phyloP scores from a whole-genome alignment of 371 early-diverging fungal species.

The Gilbertella persicaria region DNA sequence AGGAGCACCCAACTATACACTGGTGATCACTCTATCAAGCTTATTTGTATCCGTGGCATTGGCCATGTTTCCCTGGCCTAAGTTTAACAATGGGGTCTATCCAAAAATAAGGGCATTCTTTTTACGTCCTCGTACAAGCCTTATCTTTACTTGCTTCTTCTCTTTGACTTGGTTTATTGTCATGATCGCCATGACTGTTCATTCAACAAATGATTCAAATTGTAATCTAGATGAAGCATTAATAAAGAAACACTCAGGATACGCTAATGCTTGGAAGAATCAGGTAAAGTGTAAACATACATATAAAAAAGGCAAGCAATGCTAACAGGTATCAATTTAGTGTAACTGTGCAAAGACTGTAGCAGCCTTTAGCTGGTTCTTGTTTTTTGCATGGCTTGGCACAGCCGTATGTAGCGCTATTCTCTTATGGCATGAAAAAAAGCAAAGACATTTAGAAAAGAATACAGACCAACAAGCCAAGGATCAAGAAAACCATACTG shows the following conservation, averaged over 20 bases:
- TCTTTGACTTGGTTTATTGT: constrained; percentile 38
- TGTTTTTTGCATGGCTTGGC: constrained; percentile 19
- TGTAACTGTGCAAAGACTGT: constrained; percentile 29
- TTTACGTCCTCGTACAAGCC: constrained; percentile 37
- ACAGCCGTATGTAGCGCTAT: constrained; percentile 12
- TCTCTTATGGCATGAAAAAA: constrained; percentile 30
- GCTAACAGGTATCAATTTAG: constrained; percentile 9
- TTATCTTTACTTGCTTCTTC: constrained; percentile 43
- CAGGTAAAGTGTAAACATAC: constrained; percentile 35
- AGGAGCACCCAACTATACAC: constrained; percentile 40
- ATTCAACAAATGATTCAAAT: constrained; percentile 27
- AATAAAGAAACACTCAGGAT: constrained; percentile 17
- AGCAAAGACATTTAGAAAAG: constrained; percentile 10
- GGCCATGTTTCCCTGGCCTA: constrained; percentile 34
- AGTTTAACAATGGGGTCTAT: background rate
- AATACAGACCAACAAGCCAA: background rate
- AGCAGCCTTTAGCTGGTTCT: constrained; percentile 21
- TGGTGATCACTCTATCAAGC: constrained; percentile 28
- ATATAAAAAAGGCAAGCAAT: background rate
- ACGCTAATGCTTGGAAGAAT: constrained; percentile 33
- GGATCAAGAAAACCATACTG: background rate
- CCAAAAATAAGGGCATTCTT: constrained; percentile 33
- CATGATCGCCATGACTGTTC: constrained; percentile 43
- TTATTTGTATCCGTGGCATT: constrained; percentile 29
- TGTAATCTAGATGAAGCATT: constrained; percentile 27